Evolutionary conservation across 164 flowering plant genomes (phyloP), one percentile per base, ranked within the genome.

Genomic region (Euptelea pleiosperma): DNA sequence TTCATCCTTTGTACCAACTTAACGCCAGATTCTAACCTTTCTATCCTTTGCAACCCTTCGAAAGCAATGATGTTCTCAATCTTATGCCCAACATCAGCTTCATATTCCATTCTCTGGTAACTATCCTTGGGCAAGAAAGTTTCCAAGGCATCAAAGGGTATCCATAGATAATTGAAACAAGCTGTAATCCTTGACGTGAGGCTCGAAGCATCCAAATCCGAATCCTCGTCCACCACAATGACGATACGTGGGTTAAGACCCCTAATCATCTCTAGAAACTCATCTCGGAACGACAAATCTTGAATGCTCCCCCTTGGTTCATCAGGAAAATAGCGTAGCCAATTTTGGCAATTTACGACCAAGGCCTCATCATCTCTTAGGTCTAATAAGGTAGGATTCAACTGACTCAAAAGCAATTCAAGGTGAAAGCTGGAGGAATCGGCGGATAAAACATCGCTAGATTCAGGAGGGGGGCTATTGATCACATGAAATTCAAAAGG

Each of bases 111-210:
- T 64, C 96, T 79, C 33, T 85, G 86, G 29, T 7, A 0, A 37
- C 82, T 88, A 4, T 83, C 86, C 47, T 85, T 85, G 2, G 87
- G 81, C 78, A 88, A 66, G 72, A 83, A 85, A 11, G 87, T 85
- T 52, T 88, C 96, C 52, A 88, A 63, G 0, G 89, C 85, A 56
- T 88, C 91, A 18, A 85, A 85, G 0, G 87, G 96, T 51, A 88
- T 85, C 96, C 96, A 88, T 2, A 85, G 57, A 30, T 83, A 88
- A 59, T 88, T 85, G 63, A 88, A 79, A 47, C 88, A 77, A 0
- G 82, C 26, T 0, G 86, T 60, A 31, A 85, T 82, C 48, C 96
- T 79, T 0, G 88, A 75, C 0, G 77, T 26, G n/a, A 88, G 77
- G 67, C 77, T 81, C 6, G 81, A 46, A 6, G 66, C 55, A 26